phyloP scores from a whole-genome alignment of 768 basidiomycete species.

The Ephemerocybe angulata region DNA sequence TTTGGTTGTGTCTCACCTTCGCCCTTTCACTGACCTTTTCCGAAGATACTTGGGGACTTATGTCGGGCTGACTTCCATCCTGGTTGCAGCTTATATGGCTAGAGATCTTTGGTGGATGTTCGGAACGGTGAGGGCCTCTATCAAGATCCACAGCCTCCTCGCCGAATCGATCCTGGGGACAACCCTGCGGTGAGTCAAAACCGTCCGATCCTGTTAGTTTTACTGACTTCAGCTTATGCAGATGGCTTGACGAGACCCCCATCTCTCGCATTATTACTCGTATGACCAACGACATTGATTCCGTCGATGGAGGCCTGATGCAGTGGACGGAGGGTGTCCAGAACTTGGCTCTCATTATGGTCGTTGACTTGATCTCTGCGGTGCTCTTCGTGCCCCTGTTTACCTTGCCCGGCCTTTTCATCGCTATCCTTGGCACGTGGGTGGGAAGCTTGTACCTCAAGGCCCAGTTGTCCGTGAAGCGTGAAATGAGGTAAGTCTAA shows the following conservation, averaged over 20 bases:
- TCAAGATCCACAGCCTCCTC: neutral
- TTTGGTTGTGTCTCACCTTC: slow-evolving; percentile 26
- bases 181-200: slow-evolving; percentile 56
- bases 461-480: slow-evolving; percentile 45
- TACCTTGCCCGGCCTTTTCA: slow-evolving; percentile 40
- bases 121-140: neutral
- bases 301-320: slow-evolving; percentile 46
- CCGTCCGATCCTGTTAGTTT: neutral
- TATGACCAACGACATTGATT: slow-evolving; percentile 63
- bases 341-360: slow-evolving; percentile 31
- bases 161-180: slow-evolving; percentile 8
- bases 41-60: slow-evolving; percentile 18
- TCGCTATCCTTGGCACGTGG: slow-evolving; percentile 40
- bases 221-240: slow-evolving; percentile 13
- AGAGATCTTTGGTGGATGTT: neutral
- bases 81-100: neutral
- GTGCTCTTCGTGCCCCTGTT: slow-evolving; percentile 44
- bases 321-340: slow-evolving; percentile 25
- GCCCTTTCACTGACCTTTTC: slow-evolving; percentile 33
- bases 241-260: slow-evolving; percentile 50
- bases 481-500: slow-evolving; percentile 40
- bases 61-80: neutral
- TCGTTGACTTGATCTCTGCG: slow-evolving; percentile 41
- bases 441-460: slow-evolving; percentile 42
- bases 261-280: slow-evolving; percentile 56